These are phyloP conservation scores for Spathaspora sp. DNA, from an alignment of 1,139 yeast species.

Conservation along the genomic window DNA sequence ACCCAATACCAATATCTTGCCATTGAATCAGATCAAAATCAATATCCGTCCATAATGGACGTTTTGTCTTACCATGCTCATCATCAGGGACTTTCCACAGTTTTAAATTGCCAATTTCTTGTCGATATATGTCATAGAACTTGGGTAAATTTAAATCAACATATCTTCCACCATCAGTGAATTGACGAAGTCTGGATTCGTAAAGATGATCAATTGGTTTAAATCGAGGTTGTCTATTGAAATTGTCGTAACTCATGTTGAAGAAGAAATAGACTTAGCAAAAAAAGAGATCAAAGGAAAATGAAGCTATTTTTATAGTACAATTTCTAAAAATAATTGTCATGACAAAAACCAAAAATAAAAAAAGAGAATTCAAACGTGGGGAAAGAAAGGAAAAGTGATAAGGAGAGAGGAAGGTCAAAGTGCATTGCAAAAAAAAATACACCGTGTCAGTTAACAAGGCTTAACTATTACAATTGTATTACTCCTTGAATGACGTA, in stretches of 20 bases:
- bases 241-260: conserved; percentile 24
- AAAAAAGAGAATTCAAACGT: conserved; percentile 4
- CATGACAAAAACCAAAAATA: background rate
- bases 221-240: conserved; percentile 69
- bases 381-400: background rate
- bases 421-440: background rate
- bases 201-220: conserved; percentile 81
- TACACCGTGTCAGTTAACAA: no score
- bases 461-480: no score
- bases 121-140: conserved; percentile 65
- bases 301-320: background rate
- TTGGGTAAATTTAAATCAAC: conserved; percentile 72
- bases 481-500: no score
- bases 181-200: conserved; percentile 78
- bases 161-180: conserved; percentile 73
- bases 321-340: background rate
- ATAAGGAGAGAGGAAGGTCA: background rate
- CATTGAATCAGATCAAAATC: conserved; percentile 43
- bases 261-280: background rate
- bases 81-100: conserved; percentile 67
- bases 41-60: conserved; percentile 79
- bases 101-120: conserved; percentile 46
- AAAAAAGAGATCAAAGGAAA: background rate
- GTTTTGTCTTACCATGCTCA: conserved; percentile 42
- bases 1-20: conserved; percentile 64